Conservation (phyloP, 2,329 filamentous ascomycete species). For the Calonectria honghensis region DNA sequence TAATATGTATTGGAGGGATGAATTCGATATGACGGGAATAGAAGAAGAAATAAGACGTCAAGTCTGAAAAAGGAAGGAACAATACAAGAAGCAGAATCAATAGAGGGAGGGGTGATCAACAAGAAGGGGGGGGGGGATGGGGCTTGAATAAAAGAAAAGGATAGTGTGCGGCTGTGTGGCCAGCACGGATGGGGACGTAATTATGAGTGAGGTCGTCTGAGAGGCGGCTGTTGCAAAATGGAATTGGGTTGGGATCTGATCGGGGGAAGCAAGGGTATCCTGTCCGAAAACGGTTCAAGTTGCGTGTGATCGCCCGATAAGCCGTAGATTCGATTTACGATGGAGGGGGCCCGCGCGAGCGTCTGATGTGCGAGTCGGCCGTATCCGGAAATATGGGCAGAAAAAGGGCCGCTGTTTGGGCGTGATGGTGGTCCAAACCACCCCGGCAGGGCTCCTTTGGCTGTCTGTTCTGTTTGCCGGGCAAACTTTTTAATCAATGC, state of each 20-base stretch:
- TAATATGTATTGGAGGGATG: constrained; percentile 21
- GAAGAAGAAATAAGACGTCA: constrained; percentile 11
- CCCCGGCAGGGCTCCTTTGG: constrained; percentile 5
- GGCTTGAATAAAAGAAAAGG: constrained; percentile 1
- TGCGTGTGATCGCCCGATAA: constrained; percentile 44
- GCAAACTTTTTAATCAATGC: constrained; percentile 26
- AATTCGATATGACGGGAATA: not conserved
- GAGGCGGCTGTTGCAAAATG: constrained; percentile 39
- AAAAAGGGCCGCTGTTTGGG: constrained; percentile 13
- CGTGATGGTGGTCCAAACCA: not conserved
- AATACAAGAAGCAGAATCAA: constrained; percentile 6
- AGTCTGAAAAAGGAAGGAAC: constrained; percentile 12
- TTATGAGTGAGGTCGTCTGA: constrained; percentile 38
- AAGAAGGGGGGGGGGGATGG: not conserved
- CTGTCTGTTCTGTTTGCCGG: not conserved
- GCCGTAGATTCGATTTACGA: constrained; percentile 17
- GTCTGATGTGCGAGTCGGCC: constrained; percentile 9
- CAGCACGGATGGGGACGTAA: constrained; percentile 27
- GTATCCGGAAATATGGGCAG: constrained; percentile 26
- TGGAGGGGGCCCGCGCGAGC: not conserved
- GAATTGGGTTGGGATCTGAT: constrained; percentile 48
- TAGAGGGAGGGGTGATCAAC: constrained; percentile 16
- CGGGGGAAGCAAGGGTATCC: constrained; percentile 48
- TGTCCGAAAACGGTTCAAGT: constrained; percentile 51
- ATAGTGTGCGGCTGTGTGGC: not conserved